Percentiles rank a stretch among this genome's conserved stretches.
Conservation (phyloP, 1,284 basidiomycete genomes). For the Apiotrichum porosum region DNA sequence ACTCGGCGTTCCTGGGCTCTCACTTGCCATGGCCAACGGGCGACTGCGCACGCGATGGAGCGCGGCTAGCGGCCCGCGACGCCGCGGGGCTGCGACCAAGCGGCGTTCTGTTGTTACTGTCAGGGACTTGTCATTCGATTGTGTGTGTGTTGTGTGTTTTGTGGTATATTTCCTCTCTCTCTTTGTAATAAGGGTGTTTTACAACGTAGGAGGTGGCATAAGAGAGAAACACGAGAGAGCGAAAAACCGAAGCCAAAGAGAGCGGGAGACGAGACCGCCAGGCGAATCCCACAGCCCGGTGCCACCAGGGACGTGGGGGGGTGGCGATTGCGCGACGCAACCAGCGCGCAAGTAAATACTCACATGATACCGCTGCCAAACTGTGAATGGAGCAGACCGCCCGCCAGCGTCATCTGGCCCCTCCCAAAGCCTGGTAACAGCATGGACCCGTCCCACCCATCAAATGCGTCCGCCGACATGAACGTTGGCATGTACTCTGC, state of each 20-base stretch:
- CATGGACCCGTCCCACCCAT: slow-evolving; percentile 48
- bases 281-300: too few relatives aligned
- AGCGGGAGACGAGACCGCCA: too few relatives aligned
- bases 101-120: slow-evolving; percentile 21
- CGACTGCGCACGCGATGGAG: slow-evolving; percentile 14
- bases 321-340: too few relatives aligned
- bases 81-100: slow-evolving; percentile 18
- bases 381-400: slow-evolving; percentile 46
- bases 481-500: slow-evolving; percentile 45
- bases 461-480: slow-evolving; percentile 46
- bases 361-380: slow-evolving; percentile 49
- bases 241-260: too few relatives aligned
- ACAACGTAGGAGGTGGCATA: too few relatives aligned
- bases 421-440: slow-evolving; percentile 47
- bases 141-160: slow-evolving; percentile 5
- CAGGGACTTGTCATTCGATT: slow-evolving; percentile 3
- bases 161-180: too few relatives aligned
- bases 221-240: too few relatives aligned
- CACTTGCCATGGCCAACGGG: slow-evolving; percentile 18
- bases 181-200: too few relatives aligned
- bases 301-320: too few relatives aligned
- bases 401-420: slow-evolving; percentile 45
- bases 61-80: slow-evolving; percentile 12
- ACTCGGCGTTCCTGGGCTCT: too few relatives aligned
- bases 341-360: slow-evolving; percentile 25